Base-by-base conservation (phyloP, 2,329 filamentous ascomycete species). In the Metarhizium guizhouense region DNA sequence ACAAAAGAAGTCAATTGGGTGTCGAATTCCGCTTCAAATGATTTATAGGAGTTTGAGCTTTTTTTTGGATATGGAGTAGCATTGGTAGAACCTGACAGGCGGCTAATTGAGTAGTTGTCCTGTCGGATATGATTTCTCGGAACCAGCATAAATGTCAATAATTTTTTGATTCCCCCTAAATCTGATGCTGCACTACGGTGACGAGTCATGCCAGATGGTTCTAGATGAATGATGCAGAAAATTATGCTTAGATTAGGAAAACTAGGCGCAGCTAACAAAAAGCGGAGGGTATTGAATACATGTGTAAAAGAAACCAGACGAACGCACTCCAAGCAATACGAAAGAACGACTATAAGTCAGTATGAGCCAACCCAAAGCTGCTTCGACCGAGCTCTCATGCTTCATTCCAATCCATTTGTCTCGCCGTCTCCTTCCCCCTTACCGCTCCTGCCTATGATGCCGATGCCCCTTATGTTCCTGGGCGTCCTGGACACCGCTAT, bases 1-100 rank as follows among this genome's bases (percentile, higher is more conserved):
- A 53, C 43, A 10, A 13, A 8, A 20, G 48, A 50, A 54, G n/a
- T n/a, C 1, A 0, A 29, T 16, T 25, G 4, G 7, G 14, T 13
- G 10, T 47, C 11, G 29, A 34, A 42, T 47, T 2, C 18, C 32
- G 40, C 25, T 51, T 10, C 30, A 45, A 47, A 40, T 51, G 51
- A 52, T 30, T 36, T 48, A 30, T 36, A 3, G 34, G 55, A 49
- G 48, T 53, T 57, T 34, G 7, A 34, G 6, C 10, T 34, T 34
- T 34, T 56, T 51, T 47, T n/a, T 48, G 52, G 38, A 30, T 54
- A 54, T 6, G 48, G 52, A 54, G 52, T 48, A 49, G 36, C 52
- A 54, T 45, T 1, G 47, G 36, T 56, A 51, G 55, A 54, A 49
- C 25, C 51, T 18, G 52, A 40, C 52, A 20, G 55, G 52, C 40